Evolutionary conservation across 805 yeast species (phyloP).

Genomic region (Candida stauntonica): DNA sequence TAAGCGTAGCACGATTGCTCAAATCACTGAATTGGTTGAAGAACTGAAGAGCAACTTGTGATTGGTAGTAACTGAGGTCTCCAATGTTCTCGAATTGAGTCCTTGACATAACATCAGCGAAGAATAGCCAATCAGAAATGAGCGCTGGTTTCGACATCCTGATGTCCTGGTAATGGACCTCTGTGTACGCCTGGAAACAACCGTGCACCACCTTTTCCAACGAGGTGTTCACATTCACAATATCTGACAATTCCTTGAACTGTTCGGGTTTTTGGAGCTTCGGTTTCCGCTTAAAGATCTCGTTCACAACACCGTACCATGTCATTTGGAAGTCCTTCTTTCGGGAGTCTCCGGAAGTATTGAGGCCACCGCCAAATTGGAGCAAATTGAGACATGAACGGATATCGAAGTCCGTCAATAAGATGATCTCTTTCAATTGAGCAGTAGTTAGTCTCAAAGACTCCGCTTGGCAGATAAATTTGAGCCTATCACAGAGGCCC

Average conservation of each 20-base stretch:
- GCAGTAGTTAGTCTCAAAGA: conserved; percentile 42
- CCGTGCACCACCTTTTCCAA: conserved; percentile 66
- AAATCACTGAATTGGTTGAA: conserved; percentile 63
- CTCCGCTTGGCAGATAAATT: conserved; percentile 53
- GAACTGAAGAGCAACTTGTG: conserved; percentile 55
- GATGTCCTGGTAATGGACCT: conserved; percentile 60
- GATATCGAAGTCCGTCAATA: conserved; percentile 73
- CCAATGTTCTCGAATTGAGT: conserved; percentile 40
- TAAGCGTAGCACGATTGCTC: conserved; percentile 34
- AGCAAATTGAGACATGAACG: conserved; percentile 79
- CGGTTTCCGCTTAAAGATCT: conserved; percentile 52
- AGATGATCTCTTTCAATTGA: conserved; percentile 60
- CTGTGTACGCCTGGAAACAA: conserved; percentile 64
- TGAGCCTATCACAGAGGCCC: conserved; percentile 43
- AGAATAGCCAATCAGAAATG: conserved; percentile 73
- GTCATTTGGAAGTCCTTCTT: conserved; percentile 57
- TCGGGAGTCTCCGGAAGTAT: conserved; percentile 24
- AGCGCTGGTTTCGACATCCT: conserved; percentile 52
- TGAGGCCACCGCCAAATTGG: conserved; percentile 48
- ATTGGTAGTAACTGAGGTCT: conserved; percentile 49
- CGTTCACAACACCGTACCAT: conserved; percentile 64
- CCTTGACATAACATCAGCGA: conserved; percentile 55
- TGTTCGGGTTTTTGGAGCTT: conserved; percentile 43
- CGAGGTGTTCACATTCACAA: conserved; percentile 43
- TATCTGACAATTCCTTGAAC: conserved; percentile 42